Evolutionary conservation across 192 early-diverging fungal species (phyloP).

Genomic region (Coemansia sp.): DNA sequence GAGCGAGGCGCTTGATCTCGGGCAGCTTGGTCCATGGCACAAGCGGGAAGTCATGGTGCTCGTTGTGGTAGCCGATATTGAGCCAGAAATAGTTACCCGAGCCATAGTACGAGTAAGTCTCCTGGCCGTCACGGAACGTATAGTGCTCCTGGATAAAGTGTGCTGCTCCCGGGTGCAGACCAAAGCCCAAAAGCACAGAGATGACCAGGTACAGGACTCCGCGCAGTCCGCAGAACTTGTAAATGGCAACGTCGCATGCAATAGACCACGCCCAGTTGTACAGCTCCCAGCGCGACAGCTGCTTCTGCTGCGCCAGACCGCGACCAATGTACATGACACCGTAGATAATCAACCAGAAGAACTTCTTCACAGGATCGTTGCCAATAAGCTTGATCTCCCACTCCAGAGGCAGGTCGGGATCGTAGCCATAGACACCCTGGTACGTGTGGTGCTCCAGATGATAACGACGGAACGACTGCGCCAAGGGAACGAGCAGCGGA

Average conservation of each 20-base stretch:
- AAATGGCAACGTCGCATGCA: conserved; percentile 59
- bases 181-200: conserved; percentile 81
- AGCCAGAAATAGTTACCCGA: conserved; percentile 82
- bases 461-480: conserved; percentile 80
- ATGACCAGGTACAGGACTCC: conserved; percentile 70
- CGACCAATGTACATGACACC: conserved; percentile 85
- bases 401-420: conserved; percentile 90
- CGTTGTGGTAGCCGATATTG: conserved; percentile 98
- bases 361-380: conserved; percentile 69
- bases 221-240: conserved; percentile 61
- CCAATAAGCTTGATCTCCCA: conserved; percentile 81
- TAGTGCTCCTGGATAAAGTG: conserved; percentile 99
- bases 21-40: conserved; percentile 91
- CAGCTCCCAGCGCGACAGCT: conserved; percentile 75
- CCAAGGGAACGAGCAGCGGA: conserved; percentile 78
- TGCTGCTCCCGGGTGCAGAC: conserved; percentile 89
- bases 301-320: conserved; percentile 69
- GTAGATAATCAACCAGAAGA: conserved; percentile 83
- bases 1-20: conserved; percentile 73
- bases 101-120: conserved; percentile 98
- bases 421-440: conserved; percentile 92
- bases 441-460: conserved; percentile 98
- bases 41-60: conserved; percentile 95
- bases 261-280: conserved; percentile 77
- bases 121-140: conserved; percentile 89